Evolutionary conservation across 1,284 basidiomycete genomes (phyloP), one percentile per base, ranked within the genome.

Genomic region (Malassezia obtusa): DNA sequence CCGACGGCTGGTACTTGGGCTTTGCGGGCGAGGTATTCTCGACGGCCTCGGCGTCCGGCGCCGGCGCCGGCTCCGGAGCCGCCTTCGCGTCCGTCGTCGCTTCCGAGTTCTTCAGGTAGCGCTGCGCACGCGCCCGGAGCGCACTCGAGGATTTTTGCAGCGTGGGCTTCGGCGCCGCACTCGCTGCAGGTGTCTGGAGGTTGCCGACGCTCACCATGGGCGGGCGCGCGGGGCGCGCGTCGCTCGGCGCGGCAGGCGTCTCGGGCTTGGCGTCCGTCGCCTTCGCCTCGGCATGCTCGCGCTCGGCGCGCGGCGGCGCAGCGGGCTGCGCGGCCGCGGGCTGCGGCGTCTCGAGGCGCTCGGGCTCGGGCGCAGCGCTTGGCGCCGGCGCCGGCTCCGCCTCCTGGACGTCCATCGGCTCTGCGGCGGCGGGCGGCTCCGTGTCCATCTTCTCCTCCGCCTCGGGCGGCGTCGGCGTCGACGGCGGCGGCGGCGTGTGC

Each of bases 51-150:
- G 32, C 31, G 22, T 19, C 15, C 4, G 17, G 32, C 14, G 14
- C 30, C 14, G 32, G 11, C 8, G 21, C 32, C 1, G 26, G 26
- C 28, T 21, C 32, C 10, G 15, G 21, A 15, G 21, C 12, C 21
- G n/a, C 17, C 17, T 31, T 45, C 15, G 19, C 35, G 21, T n/a
- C 21, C 12, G 38, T n/a, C 4, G 3, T 17, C 11, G 31, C 22
- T 21, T 43, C 48, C 8, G 33, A 37, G 19, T 22, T 33, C 9
- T 45, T 9, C 48, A 56, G 28, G 44, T 56, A 56, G 24, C 44
- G 49, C 30, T 56, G 53, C 6, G 53, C 53, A 33, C 53, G 41
- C 6, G 53, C 48, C 14, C 53, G 48, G 1, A 56, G 38, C 9
- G 47, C 53, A 38, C 39, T 50, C 10, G 47, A 38, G 4, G 38